Base-by-base conservation (phyloP, 169 alveolate genomes). In the Cryptosporidium parvum region DNA sequence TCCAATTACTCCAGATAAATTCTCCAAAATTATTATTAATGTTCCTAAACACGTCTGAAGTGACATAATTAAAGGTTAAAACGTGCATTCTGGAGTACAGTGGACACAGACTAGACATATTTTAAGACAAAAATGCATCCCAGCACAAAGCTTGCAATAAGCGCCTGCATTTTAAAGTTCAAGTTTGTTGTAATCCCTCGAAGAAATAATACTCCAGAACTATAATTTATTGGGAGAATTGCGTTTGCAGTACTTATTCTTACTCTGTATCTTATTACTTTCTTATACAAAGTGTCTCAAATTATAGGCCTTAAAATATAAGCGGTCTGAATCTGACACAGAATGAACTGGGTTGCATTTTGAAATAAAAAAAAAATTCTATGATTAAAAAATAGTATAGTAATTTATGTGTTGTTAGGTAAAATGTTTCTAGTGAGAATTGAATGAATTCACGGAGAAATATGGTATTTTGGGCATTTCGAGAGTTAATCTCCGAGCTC, bases 1-100 rank as follows among this genome's bases (percentile, higher is more conserved):
- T 8, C 51, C 29, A 42, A 65, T 29, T n/a, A 35, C 72, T 65
- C 72, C 72, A 65, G 72, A 35, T 33, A 37, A 35, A 31, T 37
- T 33, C 51, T 65, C 72, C 72, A 37, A 37, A 65, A 37, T 65
- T 16, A 21, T 21, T 65, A 35, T 33, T 65, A 65, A 37, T 31
- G 52, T 31, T 3, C 72, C 42, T 9, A 14, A 45, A 14, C 44
- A 69, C 26, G 62, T 69, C 58, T 26, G 39, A 23, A 7, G 23
- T 39, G 62, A 69, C 62, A 69, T 39, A 69, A 5, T 59, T 56
- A 70, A 70, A 73, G 72, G 18, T 53, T 35, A 16, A 73, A 53
- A 73, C 86, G 70, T 73, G 68, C 62, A 73, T 73, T 73, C 86
- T 73, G 86, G 86, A 73, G 86, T 73, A 26, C 70, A 53, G 70